phyloP scores from a whole-genome alignment of 371 early-diverging fungal genomes.

The Conidiobolus coronatus region DNA sequence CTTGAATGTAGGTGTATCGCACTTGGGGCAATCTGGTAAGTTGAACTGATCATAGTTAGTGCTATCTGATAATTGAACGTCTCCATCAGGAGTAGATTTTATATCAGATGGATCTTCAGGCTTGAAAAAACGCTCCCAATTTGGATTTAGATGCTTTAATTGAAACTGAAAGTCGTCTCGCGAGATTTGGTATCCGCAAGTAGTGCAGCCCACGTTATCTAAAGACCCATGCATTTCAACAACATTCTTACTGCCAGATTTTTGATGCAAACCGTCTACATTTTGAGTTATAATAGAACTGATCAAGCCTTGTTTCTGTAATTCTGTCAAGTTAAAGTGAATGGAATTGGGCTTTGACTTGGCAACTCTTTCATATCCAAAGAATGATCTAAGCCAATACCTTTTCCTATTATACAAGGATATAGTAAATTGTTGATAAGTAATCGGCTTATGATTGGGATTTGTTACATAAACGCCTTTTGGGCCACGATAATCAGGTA shows the following conservation, averaged over 20 bases:
- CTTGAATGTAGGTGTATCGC: slow-evolving; percentile 32
- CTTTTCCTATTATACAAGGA: slow-evolving; percentile 38
- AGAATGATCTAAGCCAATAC: slow-evolving; percentile 80
- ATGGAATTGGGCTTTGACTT: slow-evolving; percentile 42
- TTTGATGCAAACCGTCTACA: slow-evolving; percentile 60
- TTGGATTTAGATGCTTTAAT: slow-evolving; percentile 44
- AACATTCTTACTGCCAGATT: slow-evolving; percentile 24
- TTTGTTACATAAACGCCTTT: slow-evolving; percentile 54
- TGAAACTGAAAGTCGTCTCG: slow-evolving; percentile 37
- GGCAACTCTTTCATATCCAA: slow-evolving; percentile 52
- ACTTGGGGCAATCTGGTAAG: slow-evolving; percentile 44
- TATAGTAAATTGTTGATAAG: slow-evolving; percentile 38
- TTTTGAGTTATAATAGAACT: slow-evolving; percentile 66
- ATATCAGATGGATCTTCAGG: slow-evolving; percentile 7
- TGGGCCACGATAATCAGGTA: slow-evolving; percentile 76
- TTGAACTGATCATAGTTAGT: slow-evolving; percentile 31
- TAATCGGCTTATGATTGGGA: slow-evolving; percentile 58
- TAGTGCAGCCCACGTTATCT: slow-evolving; percentile 39
- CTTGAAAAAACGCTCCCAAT: slow-evolving; percentile 19
- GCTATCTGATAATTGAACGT: slow-evolving; percentile 37
- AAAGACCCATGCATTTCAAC: slow-evolving; percentile 77
- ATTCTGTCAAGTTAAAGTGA: slow-evolving; percentile 29
- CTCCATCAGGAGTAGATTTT: slow-evolving; percentile 71
- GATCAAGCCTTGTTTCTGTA: slow-evolving; percentile 19
- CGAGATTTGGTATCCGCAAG: slow-evolving; percentile 23